phyloP scores from a whole-genome alignment of 495 filamentous ascomycete genomes.

The Trichoderma gamsii region DNA sequence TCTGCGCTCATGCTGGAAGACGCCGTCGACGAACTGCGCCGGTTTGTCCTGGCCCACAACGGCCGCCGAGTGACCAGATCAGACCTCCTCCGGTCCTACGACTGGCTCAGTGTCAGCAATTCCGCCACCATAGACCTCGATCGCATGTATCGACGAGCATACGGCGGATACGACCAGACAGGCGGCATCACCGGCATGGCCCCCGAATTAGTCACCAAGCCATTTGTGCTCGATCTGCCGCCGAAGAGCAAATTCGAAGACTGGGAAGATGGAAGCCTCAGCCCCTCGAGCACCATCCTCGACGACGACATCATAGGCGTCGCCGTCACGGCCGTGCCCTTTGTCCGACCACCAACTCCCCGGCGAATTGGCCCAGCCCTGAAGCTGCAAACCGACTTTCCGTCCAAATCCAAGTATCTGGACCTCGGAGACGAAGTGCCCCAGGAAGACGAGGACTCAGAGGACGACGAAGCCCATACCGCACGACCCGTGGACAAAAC shows the following conservation, averaged over 20 bases:
- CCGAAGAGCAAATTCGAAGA: constrained; percentile 16
- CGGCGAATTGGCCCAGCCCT: constrained; percentile 17
- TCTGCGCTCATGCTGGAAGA: constrained; percentile 52
- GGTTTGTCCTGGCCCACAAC: constrained; percentile 54
- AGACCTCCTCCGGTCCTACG: constrained; percentile 55
- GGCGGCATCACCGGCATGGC: constrained; percentile 30
- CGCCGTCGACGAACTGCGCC: constrained; percentile 52
- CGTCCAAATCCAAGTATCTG: constrained; percentile 34
- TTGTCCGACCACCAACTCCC: constrained; percentile 24
- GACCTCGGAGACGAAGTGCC: constrained; percentile 23
- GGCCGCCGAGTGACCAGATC: constrained; percentile 52
- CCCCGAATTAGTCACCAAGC: neutral
- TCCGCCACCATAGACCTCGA: constrained; percentile 51
- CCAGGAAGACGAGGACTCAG: constrained; percentile 17
- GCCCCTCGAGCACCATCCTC: neutral
- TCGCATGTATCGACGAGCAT: constrained; percentile 50
- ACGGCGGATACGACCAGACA: constrained; percentile 34
- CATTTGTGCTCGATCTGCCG: neutral
- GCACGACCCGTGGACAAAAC: constrained; percentile 27
- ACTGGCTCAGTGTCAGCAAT: constrained; percentile 52
- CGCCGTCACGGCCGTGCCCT: constrained; percentile 19
- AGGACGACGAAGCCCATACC: constrained; percentile 32
- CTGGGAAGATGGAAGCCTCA: constrained; percentile 3
- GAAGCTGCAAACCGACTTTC: constrained; percentile 17
- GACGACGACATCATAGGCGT: constrained; percentile 10